Base-by-base conservation (phyloP, 257 asterid genomes). In the Lavandula angustifolia region DNA sequence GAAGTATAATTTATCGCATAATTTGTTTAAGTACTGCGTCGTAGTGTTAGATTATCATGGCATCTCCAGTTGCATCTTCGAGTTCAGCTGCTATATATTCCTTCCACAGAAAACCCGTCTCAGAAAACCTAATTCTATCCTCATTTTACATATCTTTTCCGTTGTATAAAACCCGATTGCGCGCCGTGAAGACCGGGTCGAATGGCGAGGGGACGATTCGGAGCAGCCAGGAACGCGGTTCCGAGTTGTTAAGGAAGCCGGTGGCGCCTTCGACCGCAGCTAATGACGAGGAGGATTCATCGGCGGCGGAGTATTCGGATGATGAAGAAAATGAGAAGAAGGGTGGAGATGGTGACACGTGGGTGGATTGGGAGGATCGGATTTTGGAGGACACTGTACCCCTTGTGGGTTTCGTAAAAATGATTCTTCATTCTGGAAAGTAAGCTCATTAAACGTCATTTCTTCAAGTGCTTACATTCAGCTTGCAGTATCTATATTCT, bases 331-430 rank as follows among this genome's bases (percentile, higher is more conserved):
- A 57, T 46, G 84, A 52, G 71, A 68, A 64, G 41, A 68, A 70
- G 12, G 76, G 75, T 10, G 86, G 81, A 63, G 85, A 69, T 54
- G 86, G 69, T 62, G 85, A 73, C 41, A 69, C 77, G 61, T 81
- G 88, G 96, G 82, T 94, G 41, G 96, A 94, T 71, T 94, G 98
- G 96, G 99, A 94, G 75, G 95, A 94, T 71, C 86, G 74, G 84
- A 94, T 94, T 81, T 85, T 94, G 79, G 92, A 82, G 85, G 95
- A 86, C 38, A 94, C 99, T 12, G 94, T 83, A 34, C 99, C 99
- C 6, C 91, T 90, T 37, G 98, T 94, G 49, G 91, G 92, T 0
- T 85, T 86, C 55, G 95, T 83, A 38, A 75, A 95, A 68, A 84
- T 86, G 96, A 73, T 91, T 82, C 98, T 91, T 77, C 95, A 82